Percentiles rank a stretch among this genome's conserved stretches.
Evolutionary conservation across 768 basidiomycete species (phyloP).

Genomic region (Naganishia vaughanmartiniae): DNA sequence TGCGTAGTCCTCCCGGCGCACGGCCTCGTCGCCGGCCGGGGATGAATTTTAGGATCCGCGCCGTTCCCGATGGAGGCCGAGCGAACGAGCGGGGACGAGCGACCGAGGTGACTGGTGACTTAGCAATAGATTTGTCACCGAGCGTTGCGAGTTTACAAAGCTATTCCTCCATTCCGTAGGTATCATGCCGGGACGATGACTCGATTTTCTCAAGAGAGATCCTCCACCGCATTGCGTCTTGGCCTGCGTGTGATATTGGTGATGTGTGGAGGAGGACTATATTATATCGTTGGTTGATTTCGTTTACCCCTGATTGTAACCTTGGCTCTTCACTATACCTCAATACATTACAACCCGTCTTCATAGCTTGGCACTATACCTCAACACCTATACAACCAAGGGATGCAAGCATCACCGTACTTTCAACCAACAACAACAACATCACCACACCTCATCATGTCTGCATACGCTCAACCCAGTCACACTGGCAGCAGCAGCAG

Average conservation of each 20-base stretch:
- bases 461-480: constrained; percentile 5
- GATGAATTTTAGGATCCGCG: no score
- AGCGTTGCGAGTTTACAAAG: background rate
- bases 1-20: no score
- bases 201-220: background rate
- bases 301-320: no score
- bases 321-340: background rate
- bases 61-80: no score
- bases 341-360: background rate
- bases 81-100: no score
- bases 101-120: background rate
- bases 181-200: constrained; percentile 8
- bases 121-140: constrained; percentile 7
- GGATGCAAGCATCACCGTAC: background rate
- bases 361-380: no score
- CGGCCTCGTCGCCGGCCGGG: no score
- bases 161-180: background rate
- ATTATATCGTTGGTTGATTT: background rate
- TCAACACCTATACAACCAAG: background rate
- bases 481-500: background rate
- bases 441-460: constrained; percentile 8
- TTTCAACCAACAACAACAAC: constrained; percentile 6
- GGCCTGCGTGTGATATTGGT: constrained; percentile 1
- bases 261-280: background rate
- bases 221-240: constrained; percentile 2